Percentiles rank a stretch among this genome's conserved stretches.
phyloP scores from a whole-genome alignment of 1,139 yeast genomes.

The Taphrina populina region DNA sequence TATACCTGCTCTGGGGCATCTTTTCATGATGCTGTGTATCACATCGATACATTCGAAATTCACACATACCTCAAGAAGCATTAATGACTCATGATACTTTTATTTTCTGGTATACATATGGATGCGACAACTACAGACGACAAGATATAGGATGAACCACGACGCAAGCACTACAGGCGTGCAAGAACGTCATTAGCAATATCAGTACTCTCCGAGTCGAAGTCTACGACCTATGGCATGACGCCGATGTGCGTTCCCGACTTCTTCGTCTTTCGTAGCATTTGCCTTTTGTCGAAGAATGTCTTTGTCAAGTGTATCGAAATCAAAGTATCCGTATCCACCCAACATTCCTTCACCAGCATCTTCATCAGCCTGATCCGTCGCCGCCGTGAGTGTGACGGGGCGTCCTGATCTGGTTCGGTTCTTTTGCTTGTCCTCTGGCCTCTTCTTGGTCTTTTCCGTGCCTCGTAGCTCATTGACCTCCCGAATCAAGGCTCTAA shows the following conservation, averaged over 20 bases:
- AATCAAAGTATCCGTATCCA: conserved; percentile 76
- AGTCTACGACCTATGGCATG: conserved; percentile 27
- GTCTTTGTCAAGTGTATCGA: conserved; percentile 56
- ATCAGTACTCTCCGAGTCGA: conserved; percentile 25
- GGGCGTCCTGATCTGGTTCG: conserved; percentile 15
- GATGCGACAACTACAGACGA: not conserved
- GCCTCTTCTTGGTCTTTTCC: conserved; percentile 22
- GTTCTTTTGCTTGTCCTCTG: conserved; percentile 39
- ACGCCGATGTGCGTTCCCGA: conserved; percentile 28
- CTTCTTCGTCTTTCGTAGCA: conserved; percentile 19
- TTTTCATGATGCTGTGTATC: conserved; percentile 12
- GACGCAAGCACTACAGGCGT: not conserved
- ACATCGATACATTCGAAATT: no score
- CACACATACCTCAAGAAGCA: no score
- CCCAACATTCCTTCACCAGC: conserved; percentile 60
- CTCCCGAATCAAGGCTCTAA: conserved; percentile 54
- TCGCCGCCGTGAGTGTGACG: conserved; percentile 9
- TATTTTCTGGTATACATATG: not conserved
- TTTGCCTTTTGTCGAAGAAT: conserved; percentile 21
- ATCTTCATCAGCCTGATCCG: conserved; percentile 40
- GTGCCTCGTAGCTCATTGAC: conserved; percentile 45
- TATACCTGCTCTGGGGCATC: conserved; percentile 55
- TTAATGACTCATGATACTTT: no score
- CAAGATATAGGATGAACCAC: not conserved
- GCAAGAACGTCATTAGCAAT: not conserved